Conservation (phyloP, 192 early-diverging fungal genomes). For the Jimgerdemannia flammicorona region DNA sequence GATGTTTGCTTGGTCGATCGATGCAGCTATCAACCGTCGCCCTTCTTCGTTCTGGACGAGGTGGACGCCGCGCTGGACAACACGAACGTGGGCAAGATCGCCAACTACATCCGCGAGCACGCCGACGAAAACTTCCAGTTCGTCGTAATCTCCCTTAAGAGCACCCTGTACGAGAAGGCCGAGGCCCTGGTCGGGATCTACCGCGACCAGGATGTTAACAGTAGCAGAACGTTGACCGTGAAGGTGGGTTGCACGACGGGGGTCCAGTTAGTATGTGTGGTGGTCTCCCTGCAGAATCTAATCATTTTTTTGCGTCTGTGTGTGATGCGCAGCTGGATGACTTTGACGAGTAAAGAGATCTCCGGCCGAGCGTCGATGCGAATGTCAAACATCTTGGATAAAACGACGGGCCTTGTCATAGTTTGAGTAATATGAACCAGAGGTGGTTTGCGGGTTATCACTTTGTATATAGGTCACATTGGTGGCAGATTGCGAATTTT, state of each 20-base stretch:
- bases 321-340: too few species aligned
- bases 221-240: conserved; percentile 80
- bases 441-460: too few species aligned
- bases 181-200: conserved; percentile 95
- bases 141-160: conserved; percentile 97
- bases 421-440: too few species aligned
- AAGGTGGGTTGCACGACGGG: conserved; percentile 38
- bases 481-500: too few species aligned
- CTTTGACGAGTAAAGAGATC: too few species aligned
- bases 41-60: conserved; percentile 99
- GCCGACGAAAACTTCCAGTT: conserved; percentile 78
- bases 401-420: too few species aligned
- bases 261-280: background rate
- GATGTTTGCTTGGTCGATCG: too few species aligned
- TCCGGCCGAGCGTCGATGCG: too few species aligned
- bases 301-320: too few species aligned
- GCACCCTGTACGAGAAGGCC: conserved; percentile 89
- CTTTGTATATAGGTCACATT: too few species aligned
- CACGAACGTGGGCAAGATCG: conserved; percentile 91
- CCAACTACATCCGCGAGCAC: conserved; percentile 83
- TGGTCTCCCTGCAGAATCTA: too few species aligned
- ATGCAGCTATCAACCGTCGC: conserved; percentile 82
- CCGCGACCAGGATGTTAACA: conserved; percentile 80
- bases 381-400: too few species aligned
- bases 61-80: conserved; percentile 98